Percentiles rank a stretch among this genome's conserved stretches.
Evolutionary conservation across 139 green algal genomes (phyloP).

Genomic region (Nannochloris sp.): DNA sequence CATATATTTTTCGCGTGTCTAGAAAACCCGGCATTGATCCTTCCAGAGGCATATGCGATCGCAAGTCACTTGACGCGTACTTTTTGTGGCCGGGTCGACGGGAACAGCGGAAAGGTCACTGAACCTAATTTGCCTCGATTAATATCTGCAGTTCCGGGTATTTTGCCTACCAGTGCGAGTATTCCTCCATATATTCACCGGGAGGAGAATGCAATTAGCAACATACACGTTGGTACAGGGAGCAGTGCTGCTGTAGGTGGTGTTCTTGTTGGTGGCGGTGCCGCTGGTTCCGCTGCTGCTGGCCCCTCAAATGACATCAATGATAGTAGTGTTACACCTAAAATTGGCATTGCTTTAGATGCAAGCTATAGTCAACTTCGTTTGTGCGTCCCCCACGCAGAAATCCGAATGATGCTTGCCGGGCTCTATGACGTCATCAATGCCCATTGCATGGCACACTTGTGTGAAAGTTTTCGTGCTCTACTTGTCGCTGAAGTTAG

Average conservation of each 20-base stretch:
- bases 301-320: conserved; percentile 5
- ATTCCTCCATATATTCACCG: conserved; percentile 36
- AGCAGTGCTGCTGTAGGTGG: not conserved
- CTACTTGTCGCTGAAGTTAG: conserved; percentile 61
- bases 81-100: conserved; percentile 19
- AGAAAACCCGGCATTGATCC: conserved; percentile 15
- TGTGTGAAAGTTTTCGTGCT: conserved; percentile 69
- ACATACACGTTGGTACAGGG: not conserved
- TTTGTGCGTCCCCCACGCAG: conserved; percentile 69
- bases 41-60: conserved; percentile 63
- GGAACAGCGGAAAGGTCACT: conserved; percentile 16
- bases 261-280: too few relatives aligned
- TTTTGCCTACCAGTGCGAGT: conserved; percentile 48
- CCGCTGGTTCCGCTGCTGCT: too few relatives aligned
- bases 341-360: conserved; percentile 9
- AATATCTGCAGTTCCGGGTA: conserved; percentile 19
- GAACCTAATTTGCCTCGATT: conserved; percentile 40
- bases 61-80: conserved; percentile 26
- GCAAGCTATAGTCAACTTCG: conserved; percentile 63
- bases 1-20: conserved; percentile 57
- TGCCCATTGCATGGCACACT: conserved; percentile 11
- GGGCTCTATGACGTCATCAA: conserved; percentile 37
- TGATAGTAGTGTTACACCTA: not conserved
- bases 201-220: too few relatives aligned
- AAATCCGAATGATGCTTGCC: conserved; percentile 66